These are phyloP conservation scores for Russula compacta DNA, from an alignment of 768 basidiomycete genomes.

Conservation along the genomic window DNA sequence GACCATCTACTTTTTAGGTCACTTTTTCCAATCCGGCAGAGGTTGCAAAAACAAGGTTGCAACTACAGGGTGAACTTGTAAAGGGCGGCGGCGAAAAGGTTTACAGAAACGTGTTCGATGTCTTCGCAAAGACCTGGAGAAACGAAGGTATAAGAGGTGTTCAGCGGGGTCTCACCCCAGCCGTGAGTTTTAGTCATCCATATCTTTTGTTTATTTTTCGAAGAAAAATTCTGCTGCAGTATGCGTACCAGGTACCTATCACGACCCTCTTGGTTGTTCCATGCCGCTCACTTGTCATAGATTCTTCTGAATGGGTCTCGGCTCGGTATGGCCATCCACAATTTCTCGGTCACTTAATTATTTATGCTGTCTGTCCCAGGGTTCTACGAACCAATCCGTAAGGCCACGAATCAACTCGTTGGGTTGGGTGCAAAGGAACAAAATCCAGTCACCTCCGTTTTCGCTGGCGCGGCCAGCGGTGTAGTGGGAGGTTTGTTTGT, in stretches of 20 bases:
- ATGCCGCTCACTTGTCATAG: conserved; percentile 32
- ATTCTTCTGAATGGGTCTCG: conserved; percentile 88
- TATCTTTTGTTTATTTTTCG: neutral
- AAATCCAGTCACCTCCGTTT: conserved; percentile 64
- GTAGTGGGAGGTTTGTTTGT: conserved; percentile 72
- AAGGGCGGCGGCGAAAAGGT: conserved; percentile 63
- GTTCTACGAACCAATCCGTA: conserved; percentile 91
- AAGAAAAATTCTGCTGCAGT: conserved; percentile 43
- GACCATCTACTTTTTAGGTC: conserved; percentile 39
- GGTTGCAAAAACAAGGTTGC: conserved; percentile 90
- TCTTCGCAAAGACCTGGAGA: conserved; percentile 75
- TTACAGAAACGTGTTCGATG: conserved; percentile 86
- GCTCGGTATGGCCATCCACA: conserved; percentile 42
- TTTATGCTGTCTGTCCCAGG: conserved; percentile 37
- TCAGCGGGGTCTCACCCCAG: conserved; percentile 85
- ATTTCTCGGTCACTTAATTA: neutral
- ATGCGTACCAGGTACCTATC: conserved; percentile 77
- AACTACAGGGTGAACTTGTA: conserved; percentile 91
- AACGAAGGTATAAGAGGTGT: conserved; percentile 88
- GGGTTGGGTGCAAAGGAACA: conserved; percentile 59
- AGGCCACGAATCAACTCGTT: conserved; percentile 53
- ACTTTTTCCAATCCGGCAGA: conserved; percentile 74
- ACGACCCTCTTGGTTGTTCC: neutral
- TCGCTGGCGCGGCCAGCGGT: conserved; percentile 85
- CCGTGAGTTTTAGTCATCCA: conserved; percentile 43